phyloP scores from a whole-genome alignment of 257 asterid genomes.

The Paraleonurus japonicus region DNA sequence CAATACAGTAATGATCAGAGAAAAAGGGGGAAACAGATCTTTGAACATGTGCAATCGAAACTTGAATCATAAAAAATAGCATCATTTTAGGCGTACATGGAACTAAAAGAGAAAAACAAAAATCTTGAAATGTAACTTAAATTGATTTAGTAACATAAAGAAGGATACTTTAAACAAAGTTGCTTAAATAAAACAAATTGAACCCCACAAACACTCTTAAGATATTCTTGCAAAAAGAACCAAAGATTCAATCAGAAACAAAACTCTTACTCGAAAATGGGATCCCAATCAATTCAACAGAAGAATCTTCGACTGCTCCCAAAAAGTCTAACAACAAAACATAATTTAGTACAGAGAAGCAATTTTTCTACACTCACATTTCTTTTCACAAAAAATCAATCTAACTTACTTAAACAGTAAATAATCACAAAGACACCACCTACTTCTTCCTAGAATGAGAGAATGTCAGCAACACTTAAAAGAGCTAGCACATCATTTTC shows the following conservation, averaged over 20 bases:
- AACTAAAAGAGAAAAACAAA: conserved; percentile 32
- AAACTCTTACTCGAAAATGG: conserved; percentile 31
- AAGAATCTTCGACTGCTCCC: conserved; percentile 26
- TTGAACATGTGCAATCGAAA: conserved; percentile 31
- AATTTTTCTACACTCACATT: conserved; percentile 26
- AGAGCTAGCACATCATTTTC: conserved; percentile 57
- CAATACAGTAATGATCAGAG: background rate
- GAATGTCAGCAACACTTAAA: conserved; percentile 34
- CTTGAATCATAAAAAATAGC: conserved; percentile 1
- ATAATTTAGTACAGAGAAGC: conserved; percentile 26
- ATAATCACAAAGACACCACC: conserved; percentile 28
- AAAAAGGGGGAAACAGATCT: conserved; percentile 38
- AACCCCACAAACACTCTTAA: conserved; percentile 38
- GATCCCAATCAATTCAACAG: conserved; percentile 25
- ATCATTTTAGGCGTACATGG: conserved; percentile 27
- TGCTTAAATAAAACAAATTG: conserved; percentile 9
- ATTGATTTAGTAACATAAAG: conserved; percentile 23
- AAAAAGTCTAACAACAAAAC: conserved; percentile 33
- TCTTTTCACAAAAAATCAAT: conserved; percentile 16
- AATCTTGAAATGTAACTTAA: conserved; percentile 24
- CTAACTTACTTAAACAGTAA: conserved; percentile 2
- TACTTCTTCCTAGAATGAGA: conserved; percentile 29
- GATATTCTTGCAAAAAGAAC: conserved; percentile 25
- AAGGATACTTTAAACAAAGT: conserved; percentile 29
- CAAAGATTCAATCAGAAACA: conserved; percentile 20